phyloP scores from a whole-genome alignment of 768 basidiomycete species.

The Tulasnella sp. region DNA sequence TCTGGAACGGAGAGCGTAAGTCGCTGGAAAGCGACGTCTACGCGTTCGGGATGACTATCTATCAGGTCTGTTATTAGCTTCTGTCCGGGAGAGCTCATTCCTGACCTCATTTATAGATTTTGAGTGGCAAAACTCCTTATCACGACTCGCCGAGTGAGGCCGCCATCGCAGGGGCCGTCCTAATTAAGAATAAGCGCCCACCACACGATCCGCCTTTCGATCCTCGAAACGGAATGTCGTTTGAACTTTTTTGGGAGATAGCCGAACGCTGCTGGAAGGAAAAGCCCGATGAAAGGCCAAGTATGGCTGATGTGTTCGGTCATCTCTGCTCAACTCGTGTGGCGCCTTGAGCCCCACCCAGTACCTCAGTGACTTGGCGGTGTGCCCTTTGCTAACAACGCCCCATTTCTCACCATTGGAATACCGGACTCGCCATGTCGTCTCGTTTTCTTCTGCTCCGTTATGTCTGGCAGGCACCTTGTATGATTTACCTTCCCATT shows the following conservation, averaged over 20 bases:
- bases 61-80: not conserved
- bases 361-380: too few species aligned
- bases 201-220: not conserved
- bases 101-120: not conserved
- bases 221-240: not conserved
- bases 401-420: too few species aligned
- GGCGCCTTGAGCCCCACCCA: too few species aligned
- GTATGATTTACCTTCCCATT: too few species aligned
- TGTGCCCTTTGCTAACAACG: too few species aligned
- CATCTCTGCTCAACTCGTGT: too few species aligned
- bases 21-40: not conserved
- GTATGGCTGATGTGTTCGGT: not conserved
- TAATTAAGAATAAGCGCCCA: not conserved
- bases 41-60: not conserved
- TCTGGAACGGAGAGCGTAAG: not conserved
- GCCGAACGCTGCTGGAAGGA: not conserved
- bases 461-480: too few species aligned
- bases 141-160: not conserved
- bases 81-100: not conserved
- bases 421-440: too few species aligned
- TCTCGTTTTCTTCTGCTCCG: too few species aligned
- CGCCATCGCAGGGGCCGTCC: not conserved
- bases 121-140: not conserved
- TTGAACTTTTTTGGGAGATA: not conserved
- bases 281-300: not conserved